Base-by-base conservation (phyloP, 306 rosid genomes). In the Vigna unguiculata region DNA sequence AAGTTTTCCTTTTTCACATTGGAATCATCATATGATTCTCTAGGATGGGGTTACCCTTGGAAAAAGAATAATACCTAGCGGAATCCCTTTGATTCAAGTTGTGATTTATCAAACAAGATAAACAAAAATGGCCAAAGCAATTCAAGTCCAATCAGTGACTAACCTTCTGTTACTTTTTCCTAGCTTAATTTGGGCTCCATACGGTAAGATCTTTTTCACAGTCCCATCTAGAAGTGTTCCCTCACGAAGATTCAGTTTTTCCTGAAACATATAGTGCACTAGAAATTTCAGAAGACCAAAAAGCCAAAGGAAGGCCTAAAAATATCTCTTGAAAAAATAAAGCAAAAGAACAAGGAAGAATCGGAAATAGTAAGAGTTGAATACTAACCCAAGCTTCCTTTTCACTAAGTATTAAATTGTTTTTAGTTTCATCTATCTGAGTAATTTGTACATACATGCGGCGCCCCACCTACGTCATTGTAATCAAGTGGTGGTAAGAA, bases 311-410 rank as follows among this genome's bases (percentile, higher is more conserved):
- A 47, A 43, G 16, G 52, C 6, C 32, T 43, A 63, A 64, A 72
- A 80, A 19, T 3, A 32, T 69, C 25, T 40, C 4, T 17, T 43
- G 2, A 64, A 76, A 38, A 12, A 54, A 15, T 20, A 28, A 78
- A 24, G 65, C 46, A 34, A 71, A 57, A 70, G 46, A 69, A 15
- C 15, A 69, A 28, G 53, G 60, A 71, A 64, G 54, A 81, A 45
- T 40, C 57, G 22, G 54, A 65, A 53, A 62, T 76, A 84, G 45
- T 7, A 9, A 12, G 41, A 41, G 69, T 48, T 47, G 59, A 78
- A 78, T 88, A 87, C 97, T 80, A 47, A 95, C 99, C 99, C 97
- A 95, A 51, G 99, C 97, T 79, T 82, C 86, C 84, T 82, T 91
- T 82, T 92, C 96, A 71, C 97, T 91, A 71, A 92, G 88, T 81